Evolutionary conservation across 2,329 filamentous ascomycete species (phyloP).

Genomic region (Cadophora sp.): DNA sequence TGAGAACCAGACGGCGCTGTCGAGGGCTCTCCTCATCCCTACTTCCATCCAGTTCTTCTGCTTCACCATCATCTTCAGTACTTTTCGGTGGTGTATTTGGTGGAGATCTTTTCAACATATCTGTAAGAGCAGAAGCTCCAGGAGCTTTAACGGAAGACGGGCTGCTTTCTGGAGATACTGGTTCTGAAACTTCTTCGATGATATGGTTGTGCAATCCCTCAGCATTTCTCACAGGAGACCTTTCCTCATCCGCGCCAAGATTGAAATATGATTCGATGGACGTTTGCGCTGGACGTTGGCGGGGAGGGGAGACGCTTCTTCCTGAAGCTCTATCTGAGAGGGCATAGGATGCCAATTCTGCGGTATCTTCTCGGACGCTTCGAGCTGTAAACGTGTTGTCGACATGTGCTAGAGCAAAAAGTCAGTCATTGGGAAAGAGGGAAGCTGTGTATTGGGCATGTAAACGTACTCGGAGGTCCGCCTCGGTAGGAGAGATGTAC

Average conservation of each 20-base stretch:
- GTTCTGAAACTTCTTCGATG: conserved; percentile 68
- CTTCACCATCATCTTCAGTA: conserved; percentile 18
- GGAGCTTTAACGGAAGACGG: conserved; percentile 43
- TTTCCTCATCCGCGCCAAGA: conserved; percentile 36
- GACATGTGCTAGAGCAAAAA: conserved; percentile 53
- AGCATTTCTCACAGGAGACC: conserved; percentile 28
- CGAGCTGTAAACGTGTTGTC: conserved; percentile 78
- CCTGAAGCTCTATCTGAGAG: conserved; percentile 64
- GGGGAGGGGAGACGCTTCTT: conserved; percentile 42
- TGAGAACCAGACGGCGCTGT: conserved; percentile 37
- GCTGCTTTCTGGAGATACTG: conserved; percentile 55
- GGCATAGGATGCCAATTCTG: conserved; percentile 83
- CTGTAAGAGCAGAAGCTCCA: conserved; percentile 55
- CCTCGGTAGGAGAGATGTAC: conserved; percentile 70
- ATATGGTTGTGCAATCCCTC: conserved; percentile 51
- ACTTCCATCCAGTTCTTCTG: conserved; percentile 8
- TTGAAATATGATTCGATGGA: conserved; percentile 41
- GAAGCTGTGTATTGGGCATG: neutral
- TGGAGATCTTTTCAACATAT: conserved; percentile 54
- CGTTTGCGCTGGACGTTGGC: conserved; percentile 34
- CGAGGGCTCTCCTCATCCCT: conserved; percentile 15
- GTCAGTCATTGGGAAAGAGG: conserved; percentile 25
- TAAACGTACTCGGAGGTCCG: conserved; percentile 60
- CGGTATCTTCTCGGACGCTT: conserved; percentile 84
- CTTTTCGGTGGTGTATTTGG: conserved; percentile 34